Evolutionary conservation across 106 monocot species (phyloP).

Genomic region (Amphibolis antarctica): DNA sequence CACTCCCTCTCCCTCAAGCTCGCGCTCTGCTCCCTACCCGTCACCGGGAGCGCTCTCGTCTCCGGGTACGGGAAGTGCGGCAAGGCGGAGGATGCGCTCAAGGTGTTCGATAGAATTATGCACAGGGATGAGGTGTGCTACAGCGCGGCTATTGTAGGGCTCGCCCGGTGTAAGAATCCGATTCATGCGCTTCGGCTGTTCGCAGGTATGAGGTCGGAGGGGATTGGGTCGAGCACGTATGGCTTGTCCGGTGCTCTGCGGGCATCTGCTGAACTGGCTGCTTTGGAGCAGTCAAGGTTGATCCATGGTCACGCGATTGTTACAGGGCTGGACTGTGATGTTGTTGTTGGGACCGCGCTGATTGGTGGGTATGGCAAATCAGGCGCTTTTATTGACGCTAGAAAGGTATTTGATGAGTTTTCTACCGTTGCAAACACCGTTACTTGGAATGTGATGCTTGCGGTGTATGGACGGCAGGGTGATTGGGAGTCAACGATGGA

Average conservation of each 20-base stretch:
- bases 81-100: constrained; percentile 18
- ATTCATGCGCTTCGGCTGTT: constrained; percentile 24
- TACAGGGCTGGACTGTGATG: constrained; percentile 14
- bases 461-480: constrained; percentile 49
- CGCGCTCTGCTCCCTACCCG: constrained; percentile 23
- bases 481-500: constrained; percentile 3
- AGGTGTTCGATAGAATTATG: constrained; percentile 48
- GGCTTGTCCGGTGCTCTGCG: constrained; percentile 35
- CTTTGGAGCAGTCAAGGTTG: constrained; percentile 33
- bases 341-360: constrained; percentile 37
- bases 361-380: constrained; percentile 51
- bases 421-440: constrained; percentile 17
- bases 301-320: constrained; percentile 42
- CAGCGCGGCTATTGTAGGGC: constrained; percentile 28
- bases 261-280: constrained; percentile 30
- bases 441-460: constrained; percentile 35
- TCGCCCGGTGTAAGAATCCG: constrained; percentile 30
- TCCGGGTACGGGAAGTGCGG: constrained; percentile 19
- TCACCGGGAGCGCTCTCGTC: constrained; percentile 36
- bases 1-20: constrained; percentile 43
- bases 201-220: constrained; percentile 14
- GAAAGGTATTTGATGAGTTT: constrained; percentile 18
- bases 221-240: constrained; percentile 31
- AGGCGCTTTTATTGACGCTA: constrained; percentile 32
- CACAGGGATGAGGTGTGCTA: constrained; percentile 49